Base-by-base conservation (phyloP, 306 rosid species). In the Inga oerstediana region DNA sequence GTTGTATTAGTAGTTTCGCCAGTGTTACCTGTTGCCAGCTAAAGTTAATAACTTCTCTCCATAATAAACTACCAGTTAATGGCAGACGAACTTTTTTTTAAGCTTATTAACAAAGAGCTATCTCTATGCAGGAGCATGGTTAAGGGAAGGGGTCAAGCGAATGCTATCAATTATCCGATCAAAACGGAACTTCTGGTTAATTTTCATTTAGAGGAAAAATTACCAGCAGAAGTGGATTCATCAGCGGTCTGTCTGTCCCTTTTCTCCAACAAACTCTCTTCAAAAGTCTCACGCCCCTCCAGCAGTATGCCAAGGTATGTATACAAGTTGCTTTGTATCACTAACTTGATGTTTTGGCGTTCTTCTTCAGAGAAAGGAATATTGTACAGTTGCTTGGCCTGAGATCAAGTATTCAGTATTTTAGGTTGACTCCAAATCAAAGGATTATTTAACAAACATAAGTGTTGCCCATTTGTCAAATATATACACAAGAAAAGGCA, bases 301-400 rank as follows among this genome's bases (percentile, higher is more conserved):
- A 94, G 93, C 81, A 94, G 83, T 73, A 91, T 81, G 39, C 76
- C 91, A 67, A 91, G 88, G 89, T 93, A 94, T 75, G 80, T 7
- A 75, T 88, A 93, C 83, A 93, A 82, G 76, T 87, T 93, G 75
- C 91, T 90, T 85, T 91, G 97, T 80, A 94, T 94, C 82, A 89
- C 77, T 67, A 85, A 83, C 89, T 91, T 91, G 78, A 93, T 91
- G 76, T 59, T 86, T 84, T 87, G 90, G 41, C 85, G 87, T 86
- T 94, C 97, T 27, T 88, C 89, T 77, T 84, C 96, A 30, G 95
- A 88, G 92, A 90, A 94, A 65, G 97, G 94, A 80, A 82, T 86
- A 68, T 85, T 27, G 45, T 91, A 94, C 54, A 91, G 81, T 80
- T 84, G 34, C 88, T 91, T 94, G 76, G 94, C 97, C 98, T 94